Base-by-base conservation (phyloP, 2,329 filamentous ascomycete genomes). In the Cryoendolithus antarcticus region DNA sequence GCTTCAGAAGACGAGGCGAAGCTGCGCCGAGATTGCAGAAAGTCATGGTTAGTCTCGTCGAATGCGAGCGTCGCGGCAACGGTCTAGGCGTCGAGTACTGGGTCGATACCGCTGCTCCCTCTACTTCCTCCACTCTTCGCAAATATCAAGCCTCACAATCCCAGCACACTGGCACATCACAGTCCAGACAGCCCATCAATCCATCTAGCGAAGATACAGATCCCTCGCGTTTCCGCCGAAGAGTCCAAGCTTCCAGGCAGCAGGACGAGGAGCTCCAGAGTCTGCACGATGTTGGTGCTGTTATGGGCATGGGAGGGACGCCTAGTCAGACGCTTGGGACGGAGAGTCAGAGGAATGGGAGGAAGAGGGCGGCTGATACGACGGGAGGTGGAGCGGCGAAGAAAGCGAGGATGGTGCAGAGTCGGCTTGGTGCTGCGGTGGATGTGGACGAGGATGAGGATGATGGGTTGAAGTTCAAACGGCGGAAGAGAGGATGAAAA, bases 21-120 rank as follows among this genome's bases (percentile, higher is more conserved):
- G 45, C 46, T 8, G 49, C 51, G n/a, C 61, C 63, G n/a, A 60
- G 62, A 28, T 61, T 64, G 3, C 67, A 70, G 43, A 67, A 65
- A 10, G 70, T 82, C 28, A 82, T 93, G 30, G 75, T 94, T 3
- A 63, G 71, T 0, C 63, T 93, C 3, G 76, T 83, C 47, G 78
- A 85, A 57, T 81, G 78, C 13, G 76, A 75, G 52, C 71, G 71
- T 35, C 84, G 83, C 49, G 75, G 76, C 28, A 82, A 80, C 52
- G 82, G 82, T 2, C 72, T 86, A 19, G 80, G 81, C 1, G 81
- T 86, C 37, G 74, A 80, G 34, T 85, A 86, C 61, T 89, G 83
- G 78, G 67, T 82, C 2, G 40, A 51, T 19, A 43, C 30, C 4
- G 32, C 35, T 12, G 27, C 36, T 9, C 11, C 52, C 2, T 47